Conservation (phyloP, 2,329 filamentous ascomycete species). For the Leptographium lundbergii region DNA sequence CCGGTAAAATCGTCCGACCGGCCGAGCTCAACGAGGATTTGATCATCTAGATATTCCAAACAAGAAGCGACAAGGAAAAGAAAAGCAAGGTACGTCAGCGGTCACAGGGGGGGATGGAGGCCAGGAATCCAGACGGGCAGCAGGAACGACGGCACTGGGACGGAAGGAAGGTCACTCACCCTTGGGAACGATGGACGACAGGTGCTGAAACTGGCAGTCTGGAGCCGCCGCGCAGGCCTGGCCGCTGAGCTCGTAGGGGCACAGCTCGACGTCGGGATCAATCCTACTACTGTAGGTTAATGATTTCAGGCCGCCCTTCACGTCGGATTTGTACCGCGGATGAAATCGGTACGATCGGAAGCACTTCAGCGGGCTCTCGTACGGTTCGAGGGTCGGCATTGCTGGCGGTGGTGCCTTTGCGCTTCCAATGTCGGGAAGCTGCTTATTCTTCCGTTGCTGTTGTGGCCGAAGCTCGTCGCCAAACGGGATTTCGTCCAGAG, state of each 20-base stretch:
- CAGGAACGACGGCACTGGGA: slow-evolving; percentile 12
- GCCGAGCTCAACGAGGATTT: slow-evolving; percentile 60
- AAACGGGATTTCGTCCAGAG: neutral
- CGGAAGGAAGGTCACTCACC: slow-evolving; percentile 44
- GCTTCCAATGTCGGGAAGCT: neutral
- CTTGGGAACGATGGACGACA: slow-evolving; percentile 55
- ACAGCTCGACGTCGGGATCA: slow-evolving; percentile 60
- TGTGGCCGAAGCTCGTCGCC: neutral
- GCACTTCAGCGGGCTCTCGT: slow-evolving; percentile 68
- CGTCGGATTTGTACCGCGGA: slow-evolving; percentile 55
- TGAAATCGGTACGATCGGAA: slow-evolving; percentile 91
- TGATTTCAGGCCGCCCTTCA: slow-evolving; percentile 70
- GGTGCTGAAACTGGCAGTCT: slow-evolving; percentile 69
- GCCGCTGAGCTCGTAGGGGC: slow-evolving; percentile 60
- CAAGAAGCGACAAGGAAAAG: slow-evolving; percentile 14
- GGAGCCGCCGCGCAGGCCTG: slow-evolving; percentile 54
- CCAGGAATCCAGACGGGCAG: neutral
- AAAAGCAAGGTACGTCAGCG: slow-evolving; percentile 32
- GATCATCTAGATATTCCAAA: slow-evolving; percentile 45
- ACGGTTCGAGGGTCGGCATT: slow-evolving; percentile 35
- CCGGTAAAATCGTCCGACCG: slow-evolving; percentile 50
- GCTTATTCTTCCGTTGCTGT: neutral
- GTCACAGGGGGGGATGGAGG: slow-evolving; percentile 19
- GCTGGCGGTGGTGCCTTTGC: neutral
- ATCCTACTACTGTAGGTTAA: slow-evolving; percentile 91